Conservation (phyloP, 768 basidiomycete species). For the Serendipita vermifera region DNA sequence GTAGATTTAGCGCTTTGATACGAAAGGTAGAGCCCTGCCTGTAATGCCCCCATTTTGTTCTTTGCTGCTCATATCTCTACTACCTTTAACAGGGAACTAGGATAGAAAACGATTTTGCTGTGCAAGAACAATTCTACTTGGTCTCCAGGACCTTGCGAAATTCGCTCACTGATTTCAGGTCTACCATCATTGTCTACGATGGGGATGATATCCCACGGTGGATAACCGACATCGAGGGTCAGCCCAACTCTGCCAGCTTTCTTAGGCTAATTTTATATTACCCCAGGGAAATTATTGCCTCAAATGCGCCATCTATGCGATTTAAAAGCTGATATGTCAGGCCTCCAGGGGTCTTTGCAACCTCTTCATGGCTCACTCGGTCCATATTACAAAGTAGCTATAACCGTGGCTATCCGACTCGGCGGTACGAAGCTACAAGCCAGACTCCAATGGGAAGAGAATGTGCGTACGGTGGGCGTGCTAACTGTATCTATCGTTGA, state of each 20-base stretch:
- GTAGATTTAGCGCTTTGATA: neutral
- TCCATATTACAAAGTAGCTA: neutral
- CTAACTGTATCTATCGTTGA: no score
- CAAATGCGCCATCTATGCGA: neutral
- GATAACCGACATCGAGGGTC: neutral
- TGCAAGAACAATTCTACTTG: no score
- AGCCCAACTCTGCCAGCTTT: neutral
- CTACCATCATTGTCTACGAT: neutral
- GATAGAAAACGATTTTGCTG: neutral
- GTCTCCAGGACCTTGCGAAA: no score
- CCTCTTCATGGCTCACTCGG: neutral
- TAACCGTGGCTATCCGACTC: neutral
- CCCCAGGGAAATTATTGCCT: no score
- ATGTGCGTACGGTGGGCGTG: no score
- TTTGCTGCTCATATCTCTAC: neutral
- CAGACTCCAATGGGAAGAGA: conserved; percentile 1
- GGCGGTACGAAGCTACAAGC: neutral
- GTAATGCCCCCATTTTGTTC: no score
- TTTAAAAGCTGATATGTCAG: neutral
- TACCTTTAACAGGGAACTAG: neutral
- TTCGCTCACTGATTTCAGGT: neutral
- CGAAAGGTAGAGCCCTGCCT: neutral
- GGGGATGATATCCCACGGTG: neutral
- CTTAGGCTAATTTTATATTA: neutral
- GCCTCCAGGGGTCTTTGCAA: neutral